phyloP scores from a whole-genome alignment of 768 basidiomycete genomes.

The Leccinum longicurvipes region DNA sequence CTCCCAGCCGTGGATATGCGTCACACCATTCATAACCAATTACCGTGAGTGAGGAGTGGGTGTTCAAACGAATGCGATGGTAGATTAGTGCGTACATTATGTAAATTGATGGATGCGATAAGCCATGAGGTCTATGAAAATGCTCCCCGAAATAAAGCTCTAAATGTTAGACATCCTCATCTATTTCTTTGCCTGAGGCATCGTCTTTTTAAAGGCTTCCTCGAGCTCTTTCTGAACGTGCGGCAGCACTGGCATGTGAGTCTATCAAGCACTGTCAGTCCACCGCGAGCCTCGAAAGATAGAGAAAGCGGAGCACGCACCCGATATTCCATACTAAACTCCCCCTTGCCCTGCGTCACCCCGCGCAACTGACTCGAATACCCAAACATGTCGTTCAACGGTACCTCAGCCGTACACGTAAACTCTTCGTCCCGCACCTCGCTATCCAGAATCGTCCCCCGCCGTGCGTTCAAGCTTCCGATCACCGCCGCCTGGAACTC shows the following conservation, averaged over 20 bases:
- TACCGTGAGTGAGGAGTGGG: conserved; percentile 1
- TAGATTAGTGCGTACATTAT: conserved; percentile 10
- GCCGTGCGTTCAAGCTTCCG: conserved; percentile 87
- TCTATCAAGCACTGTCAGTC: conserved; percentile 36
- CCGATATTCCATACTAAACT: conserved; percentile 80
- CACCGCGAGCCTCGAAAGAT: background rate
- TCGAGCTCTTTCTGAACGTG: conserved; percentile 86
- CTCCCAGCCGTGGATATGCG: background rate
- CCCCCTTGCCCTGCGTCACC: conserved; percentile 94
- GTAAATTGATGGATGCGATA: conserved; percentile 11
- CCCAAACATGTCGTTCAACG: conserved; percentile 97
- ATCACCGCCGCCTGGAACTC: conserved; percentile 98
- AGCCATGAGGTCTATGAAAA: background rate
- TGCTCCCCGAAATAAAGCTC: conserved; percentile 7
- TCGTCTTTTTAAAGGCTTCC: conserved; percentile 79
- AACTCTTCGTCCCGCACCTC: conserved; percentile 98
- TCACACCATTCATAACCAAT: background rate
- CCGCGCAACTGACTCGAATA: conserved; percentile 93
- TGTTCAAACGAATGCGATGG: conserved; percentile 5
- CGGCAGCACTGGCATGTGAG: conserved; percentile 80
- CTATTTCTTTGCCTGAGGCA: conserved; percentile 71
- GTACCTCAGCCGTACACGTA: conserved; percentile 85
- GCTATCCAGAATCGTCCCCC: conserved; percentile 92
- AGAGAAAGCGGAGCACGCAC: conserved; percentile 33
- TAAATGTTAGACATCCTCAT: conserved; percentile 15